Percentiles rank a stretch among this genome's conserved stretches.
These are phyloP conservation scores for Colletotrichum tamarilloi DNA, from an alignment of 2,329 filamentous ascomycete species.

Conservation along the genomic window DNA sequence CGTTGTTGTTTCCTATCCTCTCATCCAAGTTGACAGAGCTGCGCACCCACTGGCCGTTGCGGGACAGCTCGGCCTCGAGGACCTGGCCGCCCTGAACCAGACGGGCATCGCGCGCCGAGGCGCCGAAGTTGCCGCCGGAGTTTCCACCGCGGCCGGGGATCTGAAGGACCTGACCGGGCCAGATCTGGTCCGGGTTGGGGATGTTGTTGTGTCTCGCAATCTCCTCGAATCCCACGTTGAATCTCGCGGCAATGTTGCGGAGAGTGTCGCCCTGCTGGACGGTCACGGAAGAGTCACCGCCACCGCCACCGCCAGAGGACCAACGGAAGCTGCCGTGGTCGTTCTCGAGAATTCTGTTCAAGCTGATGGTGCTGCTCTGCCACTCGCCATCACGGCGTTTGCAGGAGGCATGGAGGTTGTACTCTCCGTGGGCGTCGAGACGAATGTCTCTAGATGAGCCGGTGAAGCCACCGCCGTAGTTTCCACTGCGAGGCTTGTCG, in stretches of 20 bases:
- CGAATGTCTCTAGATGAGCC: slow-evolving; percentile 48
- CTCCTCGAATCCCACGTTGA: slow-evolving; percentile 49
- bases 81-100: slow-evolving; percentile 49
- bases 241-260: slow-evolving; percentile 48
- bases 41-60: slow-evolving; percentile 45
- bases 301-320: slow-evolving; percentile 40
- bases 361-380: slow-evolving; percentile 47
- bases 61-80: slow-evolving; percentile 46
- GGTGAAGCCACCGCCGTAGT: slow-evolving; percentile 43
- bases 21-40: slow-evolving; percentile 48
- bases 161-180: slow-evolving; percentile 52
- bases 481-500: slow-evolving; percentile 40
- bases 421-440: slow-evolving; percentile 47
- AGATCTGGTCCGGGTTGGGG: slow-evolving; percentile 54
- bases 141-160: slow-evolving; percentile 43
- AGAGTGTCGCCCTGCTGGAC: slow-evolving; percentile 56
- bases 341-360: slow-evolving; percentile 49
- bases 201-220: slow-evolving; percentile 53
- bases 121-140: slow-evolving; percentile 45
- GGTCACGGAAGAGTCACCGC: slow-evolving; percentile 42
- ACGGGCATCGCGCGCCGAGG: slow-evolving; percentile 48
- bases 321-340: slow-evolving; percentile 52
- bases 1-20: slow-evolving; percentile 48
- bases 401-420: slow-evolving; percentile 48
- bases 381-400: slow-evolving; percentile 45